These are phyloP conservation scores for Puccinellia tenuiflora DNA, from an alignment of 176 grass and related monocot species.

Conservation along the genomic window DNA sequence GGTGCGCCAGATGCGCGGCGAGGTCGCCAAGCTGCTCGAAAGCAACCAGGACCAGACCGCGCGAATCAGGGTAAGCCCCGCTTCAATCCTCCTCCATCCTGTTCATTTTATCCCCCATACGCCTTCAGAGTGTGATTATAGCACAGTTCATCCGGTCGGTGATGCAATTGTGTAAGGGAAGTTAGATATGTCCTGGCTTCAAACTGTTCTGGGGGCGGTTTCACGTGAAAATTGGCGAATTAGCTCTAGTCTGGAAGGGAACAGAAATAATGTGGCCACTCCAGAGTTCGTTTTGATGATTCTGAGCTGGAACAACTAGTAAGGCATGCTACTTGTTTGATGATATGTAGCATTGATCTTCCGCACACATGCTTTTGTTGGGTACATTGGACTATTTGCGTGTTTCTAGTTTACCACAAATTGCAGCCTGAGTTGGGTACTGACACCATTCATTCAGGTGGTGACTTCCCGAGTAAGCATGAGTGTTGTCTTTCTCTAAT, in stretches of 20 bases:
- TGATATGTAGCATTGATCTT: not conserved
- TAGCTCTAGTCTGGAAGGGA: not conserved
- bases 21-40: slow-evolving; percentile 82
- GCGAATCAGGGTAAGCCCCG: slow-evolving; percentile 57
- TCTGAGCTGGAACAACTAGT: not conserved
- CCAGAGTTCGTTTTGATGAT: not conserved
- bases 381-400: not conserved
- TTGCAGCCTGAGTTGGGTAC: not conserved
- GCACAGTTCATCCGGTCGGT: not conserved
- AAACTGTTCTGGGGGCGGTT: not conserved
- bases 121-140: not conserved
- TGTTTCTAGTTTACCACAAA: not conserved
- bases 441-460: not conserved
- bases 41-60: slow-evolving; percentile 76
- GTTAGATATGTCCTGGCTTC: not conserved
- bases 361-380: not conserved
- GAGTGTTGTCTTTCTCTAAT: not conserved
- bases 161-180: not conserved
- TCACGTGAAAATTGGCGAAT: not conserved
- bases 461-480: not conserved
- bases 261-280: not conserved
- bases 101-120: not conserved
- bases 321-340: not conserved
- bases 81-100: not conserved
- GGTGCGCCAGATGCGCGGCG: slow-evolving; percentile 63